phyloP scores from a whole-genome alignment of 306 rosid genomes.

The Cajanus cajan region DNA sequence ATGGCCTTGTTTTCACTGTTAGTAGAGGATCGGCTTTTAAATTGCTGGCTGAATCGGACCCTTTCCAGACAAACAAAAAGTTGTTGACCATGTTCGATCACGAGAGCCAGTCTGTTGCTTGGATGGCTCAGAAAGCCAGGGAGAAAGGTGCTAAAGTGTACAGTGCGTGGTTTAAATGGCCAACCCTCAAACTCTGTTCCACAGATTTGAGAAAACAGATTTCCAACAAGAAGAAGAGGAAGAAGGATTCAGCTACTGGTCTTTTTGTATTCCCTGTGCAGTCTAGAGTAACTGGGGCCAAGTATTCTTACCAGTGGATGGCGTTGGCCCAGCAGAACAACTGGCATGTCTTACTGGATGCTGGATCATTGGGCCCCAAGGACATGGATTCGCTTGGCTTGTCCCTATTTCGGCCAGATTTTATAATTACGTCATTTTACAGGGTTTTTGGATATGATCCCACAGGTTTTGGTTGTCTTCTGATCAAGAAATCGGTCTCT shows the following conservation, averaged over 20 bases:
- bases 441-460: conserved; percentile 94
- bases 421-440: no score
- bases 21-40: conserved; percentile 94
- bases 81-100: conserved; percentile 95
- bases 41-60: conserved; percentile 86
- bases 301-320: no score
- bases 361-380: no score
- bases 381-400: no score
- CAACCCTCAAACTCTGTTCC: conserved; percentile 89
- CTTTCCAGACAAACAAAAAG: conserved; percentile 84
- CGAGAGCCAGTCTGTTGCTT: conserved; percentile 91
- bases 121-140: conserved; percentile 94
- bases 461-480: conserved; percentile 94
- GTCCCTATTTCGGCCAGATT: no score
- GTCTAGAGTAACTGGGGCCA: no score
- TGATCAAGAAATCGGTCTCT: conserved; percentile 91
- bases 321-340: no score
- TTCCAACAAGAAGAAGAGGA: conserved; percentile 77
- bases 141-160: conserved; percentile 88
- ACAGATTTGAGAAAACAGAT: conserved; percentile 94
- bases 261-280: no score
- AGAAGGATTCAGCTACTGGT: no score
- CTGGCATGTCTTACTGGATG: no score
- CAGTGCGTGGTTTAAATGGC: conserved; percentile 98
- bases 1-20: conserved; percentile 93